Percentiles rank a stretch among this genome's conserved stretches.
phyloP scores from a whole-genome alignment of 2,329 filamentous ascomycete genomes.

The Claviceps fusiformis region DNA sequence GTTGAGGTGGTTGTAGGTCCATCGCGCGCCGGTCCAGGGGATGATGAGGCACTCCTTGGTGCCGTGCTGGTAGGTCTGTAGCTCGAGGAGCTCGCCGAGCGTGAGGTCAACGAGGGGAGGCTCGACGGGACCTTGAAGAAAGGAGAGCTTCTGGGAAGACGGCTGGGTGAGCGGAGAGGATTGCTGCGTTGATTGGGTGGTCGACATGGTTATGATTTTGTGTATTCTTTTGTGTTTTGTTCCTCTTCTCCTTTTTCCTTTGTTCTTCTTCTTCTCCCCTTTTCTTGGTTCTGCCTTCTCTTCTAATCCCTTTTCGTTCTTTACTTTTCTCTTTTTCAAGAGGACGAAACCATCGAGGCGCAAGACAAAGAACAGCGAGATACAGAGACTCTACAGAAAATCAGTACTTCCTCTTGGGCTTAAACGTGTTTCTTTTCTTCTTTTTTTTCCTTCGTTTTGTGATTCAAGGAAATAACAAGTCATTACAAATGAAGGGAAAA shows the following conservation, averaged over 20 bases:
- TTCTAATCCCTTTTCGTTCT: no score
- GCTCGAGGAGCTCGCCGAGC: slow-evolving; percentile 56
- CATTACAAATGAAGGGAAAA: no score
- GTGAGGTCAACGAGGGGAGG: slow-evolving; percentile 59
- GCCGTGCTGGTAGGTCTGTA: slow-evolving; percentile 54
- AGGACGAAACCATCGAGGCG: no score
- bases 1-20: slow-evolving; percentile 55
- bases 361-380: no score
- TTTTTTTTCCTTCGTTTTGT: no score
- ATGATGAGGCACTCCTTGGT: slow-evolving; percentile 57
- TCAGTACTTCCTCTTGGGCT: no score
- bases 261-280: not conserved
- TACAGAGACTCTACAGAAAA: no score
- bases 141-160: slow-evolving; percentile 26
- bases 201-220: not conserved
- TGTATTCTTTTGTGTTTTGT: not conserved
- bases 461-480: no score
- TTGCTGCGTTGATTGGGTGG: not conserved
- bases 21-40: slow-evolving; percentile 62
- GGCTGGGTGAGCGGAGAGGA: slow-evolving; percentile 1
- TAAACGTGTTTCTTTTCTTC: no score
- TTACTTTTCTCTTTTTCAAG: no score
- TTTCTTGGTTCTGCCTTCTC: no score
- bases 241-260: not conserved
- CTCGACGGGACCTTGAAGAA: slow-evolving; percentile 55